Conservation (phyloP, 2,329 filamentous ascomycete species). For the Colletotrichum gloeosporioides region DNA sequence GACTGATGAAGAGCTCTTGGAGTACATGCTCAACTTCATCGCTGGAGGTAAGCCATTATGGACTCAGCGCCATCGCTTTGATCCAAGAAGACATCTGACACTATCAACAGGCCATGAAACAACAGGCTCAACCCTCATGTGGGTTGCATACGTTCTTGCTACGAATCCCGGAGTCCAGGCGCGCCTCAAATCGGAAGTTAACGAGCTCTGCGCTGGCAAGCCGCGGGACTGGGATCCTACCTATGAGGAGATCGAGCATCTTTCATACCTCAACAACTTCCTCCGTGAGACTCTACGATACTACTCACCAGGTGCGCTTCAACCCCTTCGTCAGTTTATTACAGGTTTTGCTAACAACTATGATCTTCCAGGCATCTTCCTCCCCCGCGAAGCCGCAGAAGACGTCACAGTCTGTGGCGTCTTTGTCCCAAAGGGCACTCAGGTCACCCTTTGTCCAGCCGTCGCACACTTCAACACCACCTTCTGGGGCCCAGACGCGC, state of each 20-base stretch:
- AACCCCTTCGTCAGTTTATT: neutral
- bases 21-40: constrained; percentile 29
- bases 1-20: constrained; percentile 28
- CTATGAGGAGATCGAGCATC: constrained; percentile 47
- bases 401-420: constrained; percentile 32
- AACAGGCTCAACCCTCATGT: constrained; percentile 20
- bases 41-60: constrained; percentile 14
- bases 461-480: constrained; percentile 28
- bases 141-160: constrained; percentile 12
- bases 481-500: constrained; percentile 33
- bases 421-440: constrained; percentile 32
- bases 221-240: constrained; percentile 33
- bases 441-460: constrained; percentile 29
- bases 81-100: neutral
- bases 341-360: neutral
- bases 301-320: constrained; percentile 36
- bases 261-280: constrained; percentile 48
- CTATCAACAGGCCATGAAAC: constrained; percentile 13
- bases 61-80: neutral
- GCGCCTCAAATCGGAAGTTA: constrained; percentile 9
- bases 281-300: constrained; percentile 41
- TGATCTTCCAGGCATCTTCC: constrained; percentile 21
- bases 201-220: constrained; percentile 36
- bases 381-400: constrained; percentile 26
- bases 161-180: constrained; percentile 4